Percentiles rank a stretch among this genome's conserved stretches.
phyloP scores from a whole-genome alignment of 331 rosid genomes.

The Malus hybrid region DNA sequence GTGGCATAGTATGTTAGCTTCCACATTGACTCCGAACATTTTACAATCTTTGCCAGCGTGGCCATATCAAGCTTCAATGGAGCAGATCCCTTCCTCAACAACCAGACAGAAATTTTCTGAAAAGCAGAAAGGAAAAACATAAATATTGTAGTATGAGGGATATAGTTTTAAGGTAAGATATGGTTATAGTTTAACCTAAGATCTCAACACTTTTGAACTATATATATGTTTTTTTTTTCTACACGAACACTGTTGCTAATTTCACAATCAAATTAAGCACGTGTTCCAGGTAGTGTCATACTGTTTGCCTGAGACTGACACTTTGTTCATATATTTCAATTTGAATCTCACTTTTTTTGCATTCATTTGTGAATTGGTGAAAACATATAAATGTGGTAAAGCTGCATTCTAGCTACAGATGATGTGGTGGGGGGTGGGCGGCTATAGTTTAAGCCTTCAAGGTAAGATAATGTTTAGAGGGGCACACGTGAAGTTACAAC shows the following conservation, averaged over 20 bases:
- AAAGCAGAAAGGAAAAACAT: neutral
- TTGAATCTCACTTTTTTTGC: neutral
- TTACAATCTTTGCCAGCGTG: constrained; percentile 56
- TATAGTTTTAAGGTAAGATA: neutral
- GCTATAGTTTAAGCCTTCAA: neutral
- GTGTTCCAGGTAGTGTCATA: neutral
- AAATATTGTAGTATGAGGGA: neutral
- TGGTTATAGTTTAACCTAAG: neutral
- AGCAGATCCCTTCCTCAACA: constrained; percentile 43
- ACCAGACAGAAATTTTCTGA: constrained; percentile 66
- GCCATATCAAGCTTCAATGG: constrained; percentile 55
- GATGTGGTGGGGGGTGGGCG: neutral
- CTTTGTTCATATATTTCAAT: no score
- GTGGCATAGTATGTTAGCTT: constrained; percentile 77
- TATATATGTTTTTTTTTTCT: no score
- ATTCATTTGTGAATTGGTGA: neutral
- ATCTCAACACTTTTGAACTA: neutral
- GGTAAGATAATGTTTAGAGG: neutral
- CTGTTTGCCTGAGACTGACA: neutral
- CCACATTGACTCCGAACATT: constrained; percentile 97
- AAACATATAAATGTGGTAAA: neutral
- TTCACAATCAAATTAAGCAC: neutral
- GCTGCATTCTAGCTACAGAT: neutral
- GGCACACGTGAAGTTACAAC: neutral
- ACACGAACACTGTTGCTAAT: neutral